Evolutionary conservation across 2,329 filamentous ascomycete species (phyloP), one percentile per base, ranked within the genome.

Genomic region (Aureobasidium sp.): DNA sequence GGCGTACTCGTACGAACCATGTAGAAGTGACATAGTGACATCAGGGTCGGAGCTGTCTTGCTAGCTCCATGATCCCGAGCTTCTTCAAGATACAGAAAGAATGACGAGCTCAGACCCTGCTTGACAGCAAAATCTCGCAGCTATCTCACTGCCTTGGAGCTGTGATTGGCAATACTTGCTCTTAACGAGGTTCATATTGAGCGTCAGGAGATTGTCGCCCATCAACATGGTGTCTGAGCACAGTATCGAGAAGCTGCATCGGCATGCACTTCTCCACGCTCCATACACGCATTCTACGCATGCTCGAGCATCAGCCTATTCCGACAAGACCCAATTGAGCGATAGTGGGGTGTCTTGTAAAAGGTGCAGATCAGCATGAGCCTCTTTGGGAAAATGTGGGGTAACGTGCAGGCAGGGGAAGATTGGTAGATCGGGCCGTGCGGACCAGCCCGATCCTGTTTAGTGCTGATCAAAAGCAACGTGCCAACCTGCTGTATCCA

Each of bases 391-490:
- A 11, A 42, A 40, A 17, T 42, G 50, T 54, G 50, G 50, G 50
- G 50, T 54, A 54, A 31, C 35, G 37, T 54, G 50, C 50, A 42
- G 29, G n/a, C n/a, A n/a, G 50, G 24, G 24, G 15, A 54, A 27
- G 8, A n/a, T 42, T 54, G 50, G 50, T 54, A 54, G 50, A 54
- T 54, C 50, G 50, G 50, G 35, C 50, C 50, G 50, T 42, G 50
- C 49, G 33, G 48, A 53, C 50, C 50, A 52, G 35, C 37, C 50
- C 50, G 50, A 54, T 54, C 4, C 12, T n/a, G 50, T 54, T n/a
- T 42, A 54, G 50, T 35, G 50, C 14, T 42, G 50, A 54, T 40
- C 37, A 54, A 54, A 54, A 54, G 50, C 50, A 54, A 54, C 37
- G 37, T 29, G 50, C 14, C 37, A 22, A 44, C 19, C 40, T 19